Evolutionary conservation across 2,329 filamentous ascomycete genomes (phyloP).

Genomic region (Colletotrichum salicis): DNA sequence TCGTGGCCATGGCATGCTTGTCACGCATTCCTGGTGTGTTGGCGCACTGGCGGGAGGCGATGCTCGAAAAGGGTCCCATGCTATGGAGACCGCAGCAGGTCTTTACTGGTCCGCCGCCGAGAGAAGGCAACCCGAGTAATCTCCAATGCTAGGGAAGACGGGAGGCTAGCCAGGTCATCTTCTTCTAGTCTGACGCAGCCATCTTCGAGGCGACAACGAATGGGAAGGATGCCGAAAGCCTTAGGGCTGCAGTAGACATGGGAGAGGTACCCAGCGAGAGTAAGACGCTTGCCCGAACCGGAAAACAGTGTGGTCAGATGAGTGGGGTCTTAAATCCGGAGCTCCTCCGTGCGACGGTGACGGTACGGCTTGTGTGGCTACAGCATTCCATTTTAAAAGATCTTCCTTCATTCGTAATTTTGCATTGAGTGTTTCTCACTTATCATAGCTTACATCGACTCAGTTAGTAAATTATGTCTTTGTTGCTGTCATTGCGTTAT

Average conservation of each 20-base stretch:
- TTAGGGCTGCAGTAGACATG: not conserved
- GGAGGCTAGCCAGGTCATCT: not conserved
- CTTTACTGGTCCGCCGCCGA: slow-evolving; percentile 26
- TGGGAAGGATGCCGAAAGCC: not conserved
- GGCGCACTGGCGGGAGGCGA: slow-evolving; percentile 45
- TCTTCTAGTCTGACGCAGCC: not conserved
- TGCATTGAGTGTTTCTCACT: not conserved
- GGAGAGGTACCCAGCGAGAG: not conserved
- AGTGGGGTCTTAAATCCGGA: not conserved
- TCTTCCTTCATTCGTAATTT: not conserved
- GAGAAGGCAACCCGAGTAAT: not conserved
- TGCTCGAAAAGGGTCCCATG: slow-evolving; percentile 41
- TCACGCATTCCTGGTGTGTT: slow-evolving; percentile 42
- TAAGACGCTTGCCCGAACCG: not conserved
- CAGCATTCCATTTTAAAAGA: not conserved
- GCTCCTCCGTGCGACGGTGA: not conserved
- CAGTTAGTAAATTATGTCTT: not conserved
- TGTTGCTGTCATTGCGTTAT: not conserved
- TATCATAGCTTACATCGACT: not conserved
- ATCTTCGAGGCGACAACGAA: not conserved
- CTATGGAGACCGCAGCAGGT: slow-evolving; percentile 45
- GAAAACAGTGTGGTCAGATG: not conserved
- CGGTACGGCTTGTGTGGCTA: not conserved
- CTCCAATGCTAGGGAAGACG: not conserved
- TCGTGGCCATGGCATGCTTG: slow-evolving; percentile 42